Evolutionary conservation across 345 rosid species (phyloP).

Genomic region (Mangifera indica): DNA sequence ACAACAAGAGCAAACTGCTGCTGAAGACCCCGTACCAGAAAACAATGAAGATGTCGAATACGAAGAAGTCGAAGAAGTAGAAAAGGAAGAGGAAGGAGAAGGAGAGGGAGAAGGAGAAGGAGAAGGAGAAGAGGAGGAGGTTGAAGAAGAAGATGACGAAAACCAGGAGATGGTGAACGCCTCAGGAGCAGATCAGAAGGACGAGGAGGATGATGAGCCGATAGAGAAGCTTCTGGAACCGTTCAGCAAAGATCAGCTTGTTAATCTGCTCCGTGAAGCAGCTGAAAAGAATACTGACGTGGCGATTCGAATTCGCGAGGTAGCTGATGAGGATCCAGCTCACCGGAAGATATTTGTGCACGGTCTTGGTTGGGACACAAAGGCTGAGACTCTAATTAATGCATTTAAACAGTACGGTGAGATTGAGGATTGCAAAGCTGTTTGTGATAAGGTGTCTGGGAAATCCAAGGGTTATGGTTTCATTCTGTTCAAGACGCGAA

Average conservation of each 20-base stretch:
- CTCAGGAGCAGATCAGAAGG: neutral
- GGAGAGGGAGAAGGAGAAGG: conserved; percentile 23
- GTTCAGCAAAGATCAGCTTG: conserved; percentile 41
- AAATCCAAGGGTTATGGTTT: conserved; percentile 59
- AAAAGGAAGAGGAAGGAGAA: conserved; percentile 26
- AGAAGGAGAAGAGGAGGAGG: conserved; percentile 3
- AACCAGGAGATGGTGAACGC: conserved; percentile 7
- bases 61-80: neutral
- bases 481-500: conserved; percentile 41
- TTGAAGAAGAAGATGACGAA: neutral
- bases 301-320: conserved; percentile 34
- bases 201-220: conserved; percentile 39
- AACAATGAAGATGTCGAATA: conserved; percentile 9
- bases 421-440: conserved; percentile 62
- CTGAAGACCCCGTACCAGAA: neutral
- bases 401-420: conserved; percentile 49
- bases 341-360: conserved; percentile 59
- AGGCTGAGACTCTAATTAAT: conserved; percentile 33
- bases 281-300: conserved; percentile 36
- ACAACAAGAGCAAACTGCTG: neutral
- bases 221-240: conserved; percentile 45
- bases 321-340: conserved; percentile 49
- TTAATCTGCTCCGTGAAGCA: conserved; percentile 38
- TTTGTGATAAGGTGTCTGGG: conserved; percentile 47
- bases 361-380: conserved; percentile 63